Evolutionary conservation across 2,329 filamentous ascomycete species (phyloP).

Genomic region (Xylariaceae sp.): DNA sequence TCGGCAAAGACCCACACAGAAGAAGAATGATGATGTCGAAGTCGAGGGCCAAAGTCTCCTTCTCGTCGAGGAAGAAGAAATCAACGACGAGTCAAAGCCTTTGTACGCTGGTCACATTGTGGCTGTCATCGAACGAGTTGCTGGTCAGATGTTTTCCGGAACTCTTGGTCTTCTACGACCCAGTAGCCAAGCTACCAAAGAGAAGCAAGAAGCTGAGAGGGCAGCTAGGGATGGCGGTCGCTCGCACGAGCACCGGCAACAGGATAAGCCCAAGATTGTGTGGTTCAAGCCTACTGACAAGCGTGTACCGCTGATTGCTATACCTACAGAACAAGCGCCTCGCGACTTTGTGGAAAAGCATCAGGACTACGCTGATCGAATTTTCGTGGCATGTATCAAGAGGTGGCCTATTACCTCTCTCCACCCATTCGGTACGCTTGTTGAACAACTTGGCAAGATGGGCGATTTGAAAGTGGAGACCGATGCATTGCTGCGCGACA

Average conservation of each 20-base stretch:
- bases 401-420: slow-evolving; percentile 99
- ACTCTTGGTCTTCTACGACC: slow-evolving; percentile 90
- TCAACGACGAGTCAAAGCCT: slow-evolving; percentile 96
- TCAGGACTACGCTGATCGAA: slow-evolving; percentile 93
- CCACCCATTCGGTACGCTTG: slow-evolving; percentile 94
- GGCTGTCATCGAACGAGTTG: slow-evolving; percentile 92
- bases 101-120: slow-evolving; percentile 96
- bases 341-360: slow-evolving; percentile 98
- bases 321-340: slow-evolving; percentile 95
- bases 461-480: slow-evolving; percentile 97
- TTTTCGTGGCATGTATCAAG: slow-evolving; percentile 99
- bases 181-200: slow-evolving; percentile 97
- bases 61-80: slow-evolving; percentile 96
- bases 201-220: slow-evolving; percentile 97
- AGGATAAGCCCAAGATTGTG: slow-evolving; percentile 98
- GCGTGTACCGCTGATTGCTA: slow-evolving; percentile 94
- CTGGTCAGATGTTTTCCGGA: slow-evolving; percentile 98
- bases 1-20: slow-evolving; percentile 93
- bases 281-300: slow-evolving; percentile 99
- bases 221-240: slow-evolving; percentile 81
- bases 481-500: slow-evolving; percentile 92
- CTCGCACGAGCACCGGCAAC: slow-evolving; percentile 74
- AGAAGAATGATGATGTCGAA: slow-evolving; percentile 99
- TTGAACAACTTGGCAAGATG: slow-evolving; percentile 96
- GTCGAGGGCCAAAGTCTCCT: slow-evolving; percentile 96